phyloP scores from a whole-genome alignment of 352 stramenopile genomes.

The Achlya hypogyna region DNA sequence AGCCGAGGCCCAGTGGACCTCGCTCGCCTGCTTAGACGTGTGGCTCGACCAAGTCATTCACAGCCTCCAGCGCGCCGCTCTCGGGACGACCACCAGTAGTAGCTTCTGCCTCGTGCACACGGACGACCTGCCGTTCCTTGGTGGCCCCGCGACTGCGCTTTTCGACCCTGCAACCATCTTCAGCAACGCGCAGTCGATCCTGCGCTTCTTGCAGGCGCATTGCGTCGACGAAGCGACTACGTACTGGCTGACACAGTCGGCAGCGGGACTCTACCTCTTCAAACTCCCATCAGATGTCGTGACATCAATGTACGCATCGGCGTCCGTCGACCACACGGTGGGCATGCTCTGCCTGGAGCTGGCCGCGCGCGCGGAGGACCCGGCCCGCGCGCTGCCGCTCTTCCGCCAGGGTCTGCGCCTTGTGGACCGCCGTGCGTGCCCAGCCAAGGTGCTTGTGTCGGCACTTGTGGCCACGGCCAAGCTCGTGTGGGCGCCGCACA shows the following conservation, averaged over 20 bases:
- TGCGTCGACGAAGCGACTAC: conserved; percentile 16
- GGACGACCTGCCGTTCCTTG: conserved; percentile 13
- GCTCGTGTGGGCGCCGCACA: background rate
- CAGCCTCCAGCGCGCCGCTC: conserved; percentile 2
- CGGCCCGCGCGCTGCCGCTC: background rate
- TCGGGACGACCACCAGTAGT: background rate
- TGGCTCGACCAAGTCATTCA: conserved; percentile 21
- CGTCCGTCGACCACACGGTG: conserved; percentile 12
- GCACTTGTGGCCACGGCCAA: background rate
- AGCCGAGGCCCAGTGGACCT: background rate
- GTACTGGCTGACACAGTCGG: conserved; percentile 16
- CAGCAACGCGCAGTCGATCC: conserved; percentile 45
- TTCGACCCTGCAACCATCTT: conserved; percentile 41
- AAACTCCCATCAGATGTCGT: conserved; percentile 7
- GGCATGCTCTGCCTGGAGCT: conserved; percentile 16
- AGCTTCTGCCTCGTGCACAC: conserved; percentile 13
- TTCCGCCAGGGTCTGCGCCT: conserved; percentile 6
- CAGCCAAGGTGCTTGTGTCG: background rate
- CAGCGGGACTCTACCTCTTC: background rate
- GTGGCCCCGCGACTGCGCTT: background rate
- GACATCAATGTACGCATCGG: background rate
- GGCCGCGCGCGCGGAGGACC: background rate
- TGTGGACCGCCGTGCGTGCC: background rate
- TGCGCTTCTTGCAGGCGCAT: conserved; percentile 18
- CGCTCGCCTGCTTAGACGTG: conserved; percentile 5